These are phyloP conservation scores for Boletus rex-veris DNA, from an alignment of 768 basidiomycete genomes.

Conservation along the genomic window DNA sequence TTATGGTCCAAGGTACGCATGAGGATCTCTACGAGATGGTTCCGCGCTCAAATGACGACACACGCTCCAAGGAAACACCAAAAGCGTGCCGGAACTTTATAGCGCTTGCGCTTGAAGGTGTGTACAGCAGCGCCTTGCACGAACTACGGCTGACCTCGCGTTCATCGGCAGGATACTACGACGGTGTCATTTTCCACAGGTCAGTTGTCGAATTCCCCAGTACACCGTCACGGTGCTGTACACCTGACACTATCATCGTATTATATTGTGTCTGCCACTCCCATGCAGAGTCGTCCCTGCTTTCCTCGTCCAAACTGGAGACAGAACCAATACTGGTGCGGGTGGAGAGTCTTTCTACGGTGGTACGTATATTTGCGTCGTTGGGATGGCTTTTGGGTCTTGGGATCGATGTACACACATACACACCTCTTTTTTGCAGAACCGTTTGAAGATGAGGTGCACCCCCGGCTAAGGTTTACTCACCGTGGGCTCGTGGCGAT, in stretches of 20 bases:
- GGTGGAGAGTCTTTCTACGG: slow-evolving; percentile 97
- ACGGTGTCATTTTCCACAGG: slow-evolving; percentile 94
- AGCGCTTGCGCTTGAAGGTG: slow-evolving; percentile 85
- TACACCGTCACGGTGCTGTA: not conserved
- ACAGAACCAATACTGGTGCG: slow-evolving; percentile 83
- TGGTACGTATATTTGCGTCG: slow-evolving; percentile 38
- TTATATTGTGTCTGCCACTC: too few relatives aligned
- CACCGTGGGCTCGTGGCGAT: slow-evolving; percentile 92
- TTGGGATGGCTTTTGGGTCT: too few relatives aligned
- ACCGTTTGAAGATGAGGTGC: slow-evolving; percentile 92
- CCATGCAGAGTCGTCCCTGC: slow-evolving; percentile 70
- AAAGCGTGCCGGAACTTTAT: slow-evolving; percentile 92
- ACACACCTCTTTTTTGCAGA: slow-evolving; percentile 41
- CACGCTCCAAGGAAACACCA: slow-evolving; percentile 70
- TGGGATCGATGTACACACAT: too few relatives aligned
- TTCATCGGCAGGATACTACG: slow-evolving; percentile 76
- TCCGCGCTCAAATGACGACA: not conserved
- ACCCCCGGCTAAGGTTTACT: slow-evolving; percentile 82
- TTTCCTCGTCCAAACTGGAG: slow-evolving; percentile 94
- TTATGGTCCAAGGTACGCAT: slow-evolving; percentile 80
- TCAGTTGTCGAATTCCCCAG: slow-evolving; percentile 26
- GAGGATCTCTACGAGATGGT: not conserved
- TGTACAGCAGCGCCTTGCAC: slow-evolving; percentile 28
- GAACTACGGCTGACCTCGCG: slow-evolving; percentile 5
- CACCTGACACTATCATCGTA: too few relatives aligned